Base-by-base conservation (phyloP, 1,284 basidiomycete genomes). In the Stygiomarasmius scandens region DNA sequence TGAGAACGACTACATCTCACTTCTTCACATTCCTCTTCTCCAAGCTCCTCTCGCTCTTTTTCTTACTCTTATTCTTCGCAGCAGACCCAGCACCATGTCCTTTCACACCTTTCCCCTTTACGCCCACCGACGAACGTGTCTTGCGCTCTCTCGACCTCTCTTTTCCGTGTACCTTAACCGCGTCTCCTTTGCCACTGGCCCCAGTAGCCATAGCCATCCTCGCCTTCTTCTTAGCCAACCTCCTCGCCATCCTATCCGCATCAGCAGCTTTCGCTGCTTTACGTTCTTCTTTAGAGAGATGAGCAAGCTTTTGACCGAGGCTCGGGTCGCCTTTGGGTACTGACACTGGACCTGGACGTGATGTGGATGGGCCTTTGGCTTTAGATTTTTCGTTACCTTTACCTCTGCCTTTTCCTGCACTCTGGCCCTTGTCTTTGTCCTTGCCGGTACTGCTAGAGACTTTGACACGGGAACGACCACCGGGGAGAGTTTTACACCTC, bases 191-290 rank as follows among this genome's bases (percentile, higher is more conserved):
- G 20, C 55, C 50, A 23, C 36, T 38, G 22, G 55, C 58, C 22
- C 55, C 55, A 23, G 45, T 48, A 27, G 51, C 58, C 52, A 60
- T 43, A 23, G 74, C 71, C 58, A 77, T 79, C 56, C 84, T 79
- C 27, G 84, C 78, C 73, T 90, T 89, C 75, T 96, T 96, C 85
- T 97, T 97, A 48, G 92, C 92, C 67, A 95, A 69, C 52, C 95
- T 81, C 52, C 95, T 77, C 44, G 89, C 90, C 47, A 93, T 78
- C 44, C 95, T 86, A 54, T 92, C 90, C 0, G 85, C 79, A 67
- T 97, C 90, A 16, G 80, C 67, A 0, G 86, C 80, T 74, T 98
- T 98, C 64, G 79, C 85, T 45, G 83, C 77, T 76, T 96, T 96
- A 58, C 95, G 84, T 61, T 90, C 90, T 11, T 92, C 89, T 72